Evolutionary conservation across 345 rosid genomes (phyloP).

Genomic region (Arabis hirsuta): DNA sequence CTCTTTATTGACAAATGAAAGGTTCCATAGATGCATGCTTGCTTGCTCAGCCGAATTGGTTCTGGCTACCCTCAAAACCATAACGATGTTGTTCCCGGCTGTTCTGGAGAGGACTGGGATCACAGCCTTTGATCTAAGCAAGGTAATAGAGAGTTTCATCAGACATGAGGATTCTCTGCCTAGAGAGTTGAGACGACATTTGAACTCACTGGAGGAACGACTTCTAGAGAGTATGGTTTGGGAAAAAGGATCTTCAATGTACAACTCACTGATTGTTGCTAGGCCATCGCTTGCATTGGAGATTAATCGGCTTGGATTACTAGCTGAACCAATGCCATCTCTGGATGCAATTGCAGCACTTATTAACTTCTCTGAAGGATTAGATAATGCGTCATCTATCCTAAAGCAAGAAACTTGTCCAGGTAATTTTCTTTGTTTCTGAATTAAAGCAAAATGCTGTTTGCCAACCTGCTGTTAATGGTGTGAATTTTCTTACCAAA

Average conservation of each 20-base stretch:
- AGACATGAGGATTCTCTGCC: constrained; percentile 98
- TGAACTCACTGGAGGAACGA: constrained; percentile 93
- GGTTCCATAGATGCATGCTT: constrained; percentile 98
- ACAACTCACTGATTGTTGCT: constrained; percentile 91
- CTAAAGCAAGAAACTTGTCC: constrained; percentile 63
- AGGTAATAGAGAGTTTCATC: constrained; percentile 96
- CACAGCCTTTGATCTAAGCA: constrained; percentile 98
- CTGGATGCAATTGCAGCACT: constrained; percentile 80
- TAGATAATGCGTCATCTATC: constrained; percentile 47
- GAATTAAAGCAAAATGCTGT: not conserved
- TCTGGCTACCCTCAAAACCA: constrained; percentile 91
- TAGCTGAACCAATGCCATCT: constrained; percentile 90
- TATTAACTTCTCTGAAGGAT: constrained; percentile 59
- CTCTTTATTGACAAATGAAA: constrained; percentile 88
- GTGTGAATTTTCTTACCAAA: constrained; percentile 15
- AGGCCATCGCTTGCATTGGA: constrained; percentile 68
- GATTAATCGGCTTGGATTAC: constrained; percentile 66
- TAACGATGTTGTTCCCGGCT: constrained; percentile 93
- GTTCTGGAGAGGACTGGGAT: constrained; percentile 96
- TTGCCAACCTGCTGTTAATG: constrained; percentile 20
- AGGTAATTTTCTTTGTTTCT: constrained; percentile 45
- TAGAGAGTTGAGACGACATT: constrained; percentile 93
- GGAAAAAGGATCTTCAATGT: constrained; percentile 98
- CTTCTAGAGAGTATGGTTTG: constrained; percentile 98
- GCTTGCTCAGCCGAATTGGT: constrained; percentile 97